phyloP scores from a whole-genome alignment of 2,329 filamentous ascomycete species.

The Trichoderma oligosporum region DNA sequence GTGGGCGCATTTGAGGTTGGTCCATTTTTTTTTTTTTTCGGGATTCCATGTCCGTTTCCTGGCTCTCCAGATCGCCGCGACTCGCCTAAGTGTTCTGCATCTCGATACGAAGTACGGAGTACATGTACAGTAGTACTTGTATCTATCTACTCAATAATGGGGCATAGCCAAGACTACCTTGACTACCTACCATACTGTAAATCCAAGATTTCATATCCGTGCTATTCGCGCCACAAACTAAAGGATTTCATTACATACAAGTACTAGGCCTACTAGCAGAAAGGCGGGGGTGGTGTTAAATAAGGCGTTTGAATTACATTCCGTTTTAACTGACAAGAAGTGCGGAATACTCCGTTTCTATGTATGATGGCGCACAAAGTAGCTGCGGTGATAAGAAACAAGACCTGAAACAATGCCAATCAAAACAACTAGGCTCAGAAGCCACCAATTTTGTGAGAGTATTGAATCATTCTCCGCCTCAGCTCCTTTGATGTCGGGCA shows the following conservation, averaged over 20 bases:
- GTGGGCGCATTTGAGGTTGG: background rate
- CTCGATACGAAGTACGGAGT: too few species aligned
- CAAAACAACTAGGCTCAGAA: background rate
- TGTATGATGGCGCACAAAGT: background rate
- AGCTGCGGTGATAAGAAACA: background rate
- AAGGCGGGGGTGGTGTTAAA: background rate
- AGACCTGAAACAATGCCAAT: background rate
- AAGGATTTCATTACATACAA: background rate
- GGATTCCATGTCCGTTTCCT: too few species aligned
- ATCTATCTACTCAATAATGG: too few species aligned
- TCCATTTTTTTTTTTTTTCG: too few species aligned
- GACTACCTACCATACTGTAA: too few species aligned
- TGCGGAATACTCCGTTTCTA: background rate
- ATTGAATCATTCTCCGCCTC: background rate
- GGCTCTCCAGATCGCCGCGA: conserved; percentile 5
- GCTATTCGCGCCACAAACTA: conserved; percentile 4
- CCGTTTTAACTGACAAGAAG: background rate
- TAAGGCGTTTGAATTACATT: background rate
- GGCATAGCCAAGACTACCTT: too few species aligned
- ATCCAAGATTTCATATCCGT: background rate
- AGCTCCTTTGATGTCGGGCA: too few species aligned
- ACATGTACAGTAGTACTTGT: too few species aligned
- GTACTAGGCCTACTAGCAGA: background rate
- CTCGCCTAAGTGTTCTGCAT: background rate
- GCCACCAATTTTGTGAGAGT: background rate